These are phyloP conservation scores for Combretum micranthum DNA, from an alignment of 345 rosid genomes.

Conservation along the genomic window DNA sequence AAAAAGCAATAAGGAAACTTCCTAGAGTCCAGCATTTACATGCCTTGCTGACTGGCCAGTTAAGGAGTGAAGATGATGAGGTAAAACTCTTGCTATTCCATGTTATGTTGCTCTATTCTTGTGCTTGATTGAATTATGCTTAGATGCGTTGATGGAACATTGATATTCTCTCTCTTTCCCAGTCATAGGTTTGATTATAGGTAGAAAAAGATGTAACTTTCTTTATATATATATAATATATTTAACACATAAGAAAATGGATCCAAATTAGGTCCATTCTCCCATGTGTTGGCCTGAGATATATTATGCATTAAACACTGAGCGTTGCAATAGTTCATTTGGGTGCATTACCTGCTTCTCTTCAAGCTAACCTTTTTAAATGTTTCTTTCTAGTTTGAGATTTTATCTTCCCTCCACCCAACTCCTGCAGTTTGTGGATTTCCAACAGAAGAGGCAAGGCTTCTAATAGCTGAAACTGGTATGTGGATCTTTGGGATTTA, in stretches of 20 bases:
- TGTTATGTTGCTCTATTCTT: background rate
- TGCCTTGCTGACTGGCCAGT: constrained; percentile 58
- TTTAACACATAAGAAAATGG: too few species aligned
- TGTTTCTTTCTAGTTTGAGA: constrained; percentile 45
- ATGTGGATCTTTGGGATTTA: background rate
- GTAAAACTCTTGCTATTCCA: constrained; percentile 15
- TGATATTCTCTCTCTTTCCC: too few species aligned
- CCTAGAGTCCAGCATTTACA: constrained; percentile 78
- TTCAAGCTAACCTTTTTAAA: constrained; percentile 4
- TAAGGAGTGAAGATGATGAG: constrained; percentile 84
- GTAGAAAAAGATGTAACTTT: too few species aligned
- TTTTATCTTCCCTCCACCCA: constrained; percentile 74
- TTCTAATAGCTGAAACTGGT: constrained; percentile 76
- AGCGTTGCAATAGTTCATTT: too few species aligned
- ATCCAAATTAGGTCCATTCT: too few species aligned
- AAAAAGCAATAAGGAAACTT: constrained; percentile 61
- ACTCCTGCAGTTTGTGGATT: constrained; percentile 90
- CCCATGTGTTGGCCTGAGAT: too few species aligned
- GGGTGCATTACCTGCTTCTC: background rate
- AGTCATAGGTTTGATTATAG: too few species aligned
- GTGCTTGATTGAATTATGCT: too few species aligned
- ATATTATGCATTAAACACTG: too few species aligned
- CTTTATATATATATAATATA: too few species aligned
- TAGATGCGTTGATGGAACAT: too few species aligned
- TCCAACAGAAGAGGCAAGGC: constrained; percentile 71